Base-by-base conservation (phyloP, 106 monocot genomes). In the Phalaenopsis equestris region DNA sequence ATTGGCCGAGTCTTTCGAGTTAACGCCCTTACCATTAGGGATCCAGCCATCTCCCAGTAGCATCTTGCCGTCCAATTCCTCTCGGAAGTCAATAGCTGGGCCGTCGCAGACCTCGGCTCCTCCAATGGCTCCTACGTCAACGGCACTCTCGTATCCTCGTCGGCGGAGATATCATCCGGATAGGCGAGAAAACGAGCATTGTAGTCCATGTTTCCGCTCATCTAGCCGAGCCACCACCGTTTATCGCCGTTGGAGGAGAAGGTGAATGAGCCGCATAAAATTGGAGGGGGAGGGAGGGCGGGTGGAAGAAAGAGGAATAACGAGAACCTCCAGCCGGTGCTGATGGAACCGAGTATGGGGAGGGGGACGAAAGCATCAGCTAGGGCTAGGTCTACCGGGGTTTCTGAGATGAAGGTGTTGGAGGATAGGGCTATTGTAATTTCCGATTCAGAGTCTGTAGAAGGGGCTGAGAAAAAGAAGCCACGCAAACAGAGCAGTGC, bases 121-220 rank as follows among this genome's bases (percentile, higher is more conserved):
- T 92, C 98, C 76, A 94, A 98, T 57, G 98, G 98, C 5, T 94
- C 98, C 67, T 36, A 84, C 61, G 80, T 98, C 58, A 98, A 98
- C 70, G 87, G 67, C 76, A 47, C 23, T 39, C 36, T 19, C 55
- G 48, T 98, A 56, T 19, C 24, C 86, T 96, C 56, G 58, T 68
- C 12, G 64, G 87, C 79, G 87, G 92, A 23, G 94, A 94, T 77
- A 4, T 73, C 23, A 81, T 96, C 76, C 90, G 84, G 87, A 89
- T 94, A 79, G 96, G 96, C 8, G 84, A 87, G 80, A 79, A 10
- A 5, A 85, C 92, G 2, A 45, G 64, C 18, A 88, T 96, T 42
- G 47, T 56, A 23, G 81, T 94, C 45, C 75, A 42, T 75, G 87
- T 94, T 56, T 67, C 23, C 24, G 67, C 67, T 17, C 24, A 9